A percentile compares a stretch with the other conserved stretches of the same genome.
Evolutionary conservation across 108 stramenopile genomes (phyloP).

Genomic region (Cylindrotheca fusiformis): DNA sequence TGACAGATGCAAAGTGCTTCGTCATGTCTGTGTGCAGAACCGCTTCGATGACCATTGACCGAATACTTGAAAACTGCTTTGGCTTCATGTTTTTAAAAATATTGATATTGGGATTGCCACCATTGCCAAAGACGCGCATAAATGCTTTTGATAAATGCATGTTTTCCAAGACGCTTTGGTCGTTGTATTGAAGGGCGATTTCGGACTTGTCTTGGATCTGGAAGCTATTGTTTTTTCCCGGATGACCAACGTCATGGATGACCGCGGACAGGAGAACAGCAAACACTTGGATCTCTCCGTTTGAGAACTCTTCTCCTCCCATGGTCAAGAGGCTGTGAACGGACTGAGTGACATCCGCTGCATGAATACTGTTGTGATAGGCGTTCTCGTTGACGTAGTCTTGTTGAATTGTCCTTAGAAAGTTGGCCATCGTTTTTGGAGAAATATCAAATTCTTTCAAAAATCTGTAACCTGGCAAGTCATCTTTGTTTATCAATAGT

Average conservation of each 20-base stretch:
- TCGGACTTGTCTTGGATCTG: constrained; percentile 53
- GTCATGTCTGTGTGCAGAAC: constrained; percentile 87
- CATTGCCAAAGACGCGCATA: constrained; percentile 25
- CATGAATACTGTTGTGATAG: constrained; percentile 87
- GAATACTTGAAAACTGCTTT: constrained; percentile 27
- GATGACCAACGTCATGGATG: constrained; percentile 87
- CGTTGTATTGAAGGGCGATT: constrained; percentile 76
- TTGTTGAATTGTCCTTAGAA: constrained; percentile 36
- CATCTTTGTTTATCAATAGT: background rate
- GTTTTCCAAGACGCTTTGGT: constrained; percentile 72
- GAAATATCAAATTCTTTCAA: constrained; percentile 8
- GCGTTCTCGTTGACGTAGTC: constrained; percentile 25
- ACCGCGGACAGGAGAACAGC: constrained; percentile 66
- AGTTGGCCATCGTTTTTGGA: constrained; percentile 16
- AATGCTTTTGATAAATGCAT: constrained; percentile 67
- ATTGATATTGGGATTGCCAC: constrained; percentile 5
- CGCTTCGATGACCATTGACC: constrained; percentile 55
- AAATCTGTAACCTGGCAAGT: constrained; percentile 23
- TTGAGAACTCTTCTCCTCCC: constrained; percentile 13
- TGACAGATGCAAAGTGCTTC: constrained; percentile 57
- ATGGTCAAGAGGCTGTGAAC: constrained; percentile 44
- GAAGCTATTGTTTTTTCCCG: constrained; percentile 76
- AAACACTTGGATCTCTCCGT: constrained; percentile 47
- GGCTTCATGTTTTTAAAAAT: constrained; percentile 16
- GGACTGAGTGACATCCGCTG: constrained; percentile 69